These are phyloP conservation scores for Pyrus bretschneideri DNA, from an alignment of 306 rosid species.

Conservation along the genomic window DNA sequence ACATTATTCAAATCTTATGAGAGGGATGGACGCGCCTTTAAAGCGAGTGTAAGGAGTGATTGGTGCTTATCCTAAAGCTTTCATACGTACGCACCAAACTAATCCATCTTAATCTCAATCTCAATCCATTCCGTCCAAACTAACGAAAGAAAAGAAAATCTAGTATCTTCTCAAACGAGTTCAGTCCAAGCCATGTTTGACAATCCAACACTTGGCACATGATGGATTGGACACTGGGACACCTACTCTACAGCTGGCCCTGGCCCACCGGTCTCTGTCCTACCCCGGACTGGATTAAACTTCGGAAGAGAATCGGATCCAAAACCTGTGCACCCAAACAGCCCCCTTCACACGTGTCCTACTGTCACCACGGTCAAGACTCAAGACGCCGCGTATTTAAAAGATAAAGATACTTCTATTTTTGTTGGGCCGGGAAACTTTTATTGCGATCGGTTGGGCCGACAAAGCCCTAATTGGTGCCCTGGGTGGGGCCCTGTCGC, in stretches of 20 bases:
- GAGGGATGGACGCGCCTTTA: not conserved
- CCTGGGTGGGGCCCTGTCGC: slow-evolving; percentile 43
- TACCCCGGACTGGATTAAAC: not conserved
- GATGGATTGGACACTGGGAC: not conserved
- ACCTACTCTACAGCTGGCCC: not conserved
- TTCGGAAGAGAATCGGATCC: too few species aligned
- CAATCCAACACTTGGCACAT: not conserved
- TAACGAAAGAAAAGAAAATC: not conserved
- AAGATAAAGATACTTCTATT: too few species aligned
- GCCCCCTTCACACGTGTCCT: too few species aligned
- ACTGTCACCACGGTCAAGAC: too few species aligned
- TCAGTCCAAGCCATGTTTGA: not conserved
- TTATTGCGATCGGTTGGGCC: slow-evolving; percentile 8
- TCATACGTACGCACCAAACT: not conserved
- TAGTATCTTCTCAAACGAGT: not conserved
- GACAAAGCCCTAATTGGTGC: slow-evolving; percentile 26
- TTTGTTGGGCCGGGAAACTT: too few species aligned
- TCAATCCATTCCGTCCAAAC: not conserved
- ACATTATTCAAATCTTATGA: too few species aligned
- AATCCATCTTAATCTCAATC: not conserved
- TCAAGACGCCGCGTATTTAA: too few species aligned
- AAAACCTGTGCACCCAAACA: too few species aligned
- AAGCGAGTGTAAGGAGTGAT: not conserved
- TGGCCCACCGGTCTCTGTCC: not conserved
- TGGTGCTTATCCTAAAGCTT: not conserved